Conservation (phyloP, 306 rosid species). For the Urtica urens region DNA sequence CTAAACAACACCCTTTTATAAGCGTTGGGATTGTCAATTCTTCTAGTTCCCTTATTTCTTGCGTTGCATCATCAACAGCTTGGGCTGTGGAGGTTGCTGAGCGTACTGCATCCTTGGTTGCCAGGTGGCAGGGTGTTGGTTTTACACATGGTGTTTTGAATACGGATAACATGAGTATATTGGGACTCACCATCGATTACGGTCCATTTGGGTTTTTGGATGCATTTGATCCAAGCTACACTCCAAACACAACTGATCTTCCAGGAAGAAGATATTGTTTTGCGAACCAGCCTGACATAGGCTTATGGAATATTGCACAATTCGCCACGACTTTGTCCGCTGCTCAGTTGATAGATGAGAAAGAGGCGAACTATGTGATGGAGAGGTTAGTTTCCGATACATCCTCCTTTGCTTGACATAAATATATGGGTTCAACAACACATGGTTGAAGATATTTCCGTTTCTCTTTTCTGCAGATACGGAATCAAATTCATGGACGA, state of each 20-base stretch:
- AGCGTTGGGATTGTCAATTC: too few species aligned
- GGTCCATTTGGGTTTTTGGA: slow-evolving; percentile 99
- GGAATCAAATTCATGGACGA: slow-evolving; percentile 94
- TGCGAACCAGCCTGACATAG: slow-evolving; percentile 96
- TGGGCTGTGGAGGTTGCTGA: slow-evolving; percentile 93
- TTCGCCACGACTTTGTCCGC: slow-evolving; percentile 53
- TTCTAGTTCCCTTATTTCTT: slow-evolving; percentile 8
- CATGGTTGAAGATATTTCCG: slow-evolving; percentile 10
- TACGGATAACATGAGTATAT: slow-evolving; percentile 96
- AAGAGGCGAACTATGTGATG: slow-evolving; percentile 89
- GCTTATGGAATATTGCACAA: slow-evolving; percentile 92
- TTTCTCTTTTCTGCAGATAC: slow-evolving; percentile 42
- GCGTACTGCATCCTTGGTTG: slow-evolving; percentile 84
- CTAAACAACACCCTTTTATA: too few species aligned
- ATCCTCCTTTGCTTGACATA: not conserved
- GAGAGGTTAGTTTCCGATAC: slow-evolving; percentile 66
- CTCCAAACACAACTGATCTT: slow-evolving; percentile 96
- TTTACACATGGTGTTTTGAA: slow-evolving; percentile 98
- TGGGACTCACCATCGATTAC: slow-evolving; percentile 93
- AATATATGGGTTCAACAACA: slow-evolving; percentile 1
- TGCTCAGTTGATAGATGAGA: slow-evolving; percentile 69
- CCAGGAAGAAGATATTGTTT: slow-evolving; percentile 97
- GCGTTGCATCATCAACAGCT: slow-evolving; percentile 41
- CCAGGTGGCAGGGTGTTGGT: slow-evolving; percentile 97
- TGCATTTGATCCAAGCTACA: slow-evolving; percentile 96